phyloP scores from a whole-genome alignment of 148 eudicot genomes.

The Vaccinium corymbosum region DNA sequence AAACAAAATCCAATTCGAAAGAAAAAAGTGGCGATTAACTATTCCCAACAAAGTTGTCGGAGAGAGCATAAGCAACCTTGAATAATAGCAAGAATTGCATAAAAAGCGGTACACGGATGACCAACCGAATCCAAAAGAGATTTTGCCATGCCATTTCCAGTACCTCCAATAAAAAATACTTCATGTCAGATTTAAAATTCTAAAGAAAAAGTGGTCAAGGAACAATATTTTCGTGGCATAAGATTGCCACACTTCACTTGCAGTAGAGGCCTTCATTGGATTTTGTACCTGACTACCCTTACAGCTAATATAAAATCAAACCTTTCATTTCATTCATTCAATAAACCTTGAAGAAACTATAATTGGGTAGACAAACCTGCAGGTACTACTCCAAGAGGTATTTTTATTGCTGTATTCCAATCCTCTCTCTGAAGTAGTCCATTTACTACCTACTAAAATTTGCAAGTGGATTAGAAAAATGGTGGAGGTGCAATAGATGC shows the following conservation, averaged over 20 bases:
- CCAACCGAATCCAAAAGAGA: slow-evolving; percentile 89
- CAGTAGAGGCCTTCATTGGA: not conserved
- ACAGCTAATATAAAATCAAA: not conserved
- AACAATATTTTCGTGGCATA: not conserved
- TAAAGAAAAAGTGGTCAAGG: not conserved
- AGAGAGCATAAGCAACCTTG: slow-evolving; percentile 45
- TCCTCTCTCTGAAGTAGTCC: slow-evolving; percentile 86
- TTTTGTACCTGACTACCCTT: not conserved
- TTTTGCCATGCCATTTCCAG: slow-evolving; percentile 85
- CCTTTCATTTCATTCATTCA: not conserved
- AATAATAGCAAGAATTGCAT: slow-evolving; percentile 71
- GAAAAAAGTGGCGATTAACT: not conserved
- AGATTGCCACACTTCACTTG: not conserved
- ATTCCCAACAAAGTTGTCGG: not conserved
- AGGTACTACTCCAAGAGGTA: slow-evolving; percentile 88
- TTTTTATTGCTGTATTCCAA: slow-evolving; percentile 79
- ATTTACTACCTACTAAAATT: slow-evolving; percentile 82
- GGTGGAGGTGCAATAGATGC: slow-evolving; percentile 3
- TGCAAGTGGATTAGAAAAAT: slow-evolving; percentile 24
- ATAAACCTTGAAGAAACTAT: not conserved
- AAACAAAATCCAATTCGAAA: slow-evolving; percentile 12
- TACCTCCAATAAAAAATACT: slow-evolving; percentile 51
- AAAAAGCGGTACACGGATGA: slow-evolving; percentile 62
- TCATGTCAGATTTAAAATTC: slow-evolving; percentile 4
- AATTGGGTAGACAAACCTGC: slow-evolving; percentile 51